Evolutionary conservation across 2,329 filamentous ascomycete species (phyloP), one percentile per base, ranked within the genome.

Genomic region (Botrytis deweyae): DNA sequence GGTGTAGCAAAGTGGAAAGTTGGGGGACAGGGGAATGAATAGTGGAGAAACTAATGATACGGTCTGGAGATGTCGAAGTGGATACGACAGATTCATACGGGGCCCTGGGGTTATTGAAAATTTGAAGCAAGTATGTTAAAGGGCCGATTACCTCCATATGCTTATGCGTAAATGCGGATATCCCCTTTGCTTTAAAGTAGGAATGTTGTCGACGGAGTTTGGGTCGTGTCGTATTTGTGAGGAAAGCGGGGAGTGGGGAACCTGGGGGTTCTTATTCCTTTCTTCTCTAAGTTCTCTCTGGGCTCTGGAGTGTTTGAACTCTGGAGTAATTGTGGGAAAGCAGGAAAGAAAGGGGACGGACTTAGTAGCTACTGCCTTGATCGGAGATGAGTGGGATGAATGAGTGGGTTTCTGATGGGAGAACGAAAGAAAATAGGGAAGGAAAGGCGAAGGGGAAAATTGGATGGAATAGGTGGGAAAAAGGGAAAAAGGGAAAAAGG

Each of bases 101-200:
- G 49, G 38, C 25, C 49, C 49, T 55, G 29, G 52, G 52, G 66
- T 29, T 58, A 29, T 58, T 58, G 52, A 38, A 58, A 58, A 42
- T 68, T 33, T 25, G 49, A 22, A 55, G 18, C 9, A 33, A 29
- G n/a, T 33, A 7, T 58, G 49, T 1, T 58, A 68, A 68, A 68
- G 66, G 66, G 49, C 66, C 66, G 66, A 68, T 68, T 68, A 58
- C 36, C 66, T 68, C 66, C 49, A 68, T 42, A 29, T 68, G 49
- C 36, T 58, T 40, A 42, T 68, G 66, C 66, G 66, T 16, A 42
- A 58, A 58, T 20, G 46, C 46, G 65, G 65, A 68, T 9, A 68
- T 67, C 44, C n/a, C 44, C 64, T 55, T 67, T 49, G n/a, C 22
- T 67, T 67, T 52, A 29, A 25, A 36, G 33, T 25, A 52, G 36